phyloP scores from a whole-genome alignment of 768 basidiomycete species.

The Podaxis sp. region DNA sequence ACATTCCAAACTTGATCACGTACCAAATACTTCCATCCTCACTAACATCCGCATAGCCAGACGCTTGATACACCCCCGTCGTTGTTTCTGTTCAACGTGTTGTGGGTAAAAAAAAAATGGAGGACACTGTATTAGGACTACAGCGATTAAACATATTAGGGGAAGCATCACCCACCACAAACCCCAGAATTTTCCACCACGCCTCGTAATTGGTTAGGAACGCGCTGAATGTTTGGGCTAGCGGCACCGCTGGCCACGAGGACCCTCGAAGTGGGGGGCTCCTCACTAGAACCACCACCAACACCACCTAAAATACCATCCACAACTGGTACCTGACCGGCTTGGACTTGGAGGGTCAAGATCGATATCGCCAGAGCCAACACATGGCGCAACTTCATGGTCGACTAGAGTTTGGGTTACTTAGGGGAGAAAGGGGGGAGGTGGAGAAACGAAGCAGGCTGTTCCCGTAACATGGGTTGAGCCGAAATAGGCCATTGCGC shows the following conservation, averaged over 20 bases:
- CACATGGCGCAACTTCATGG: conserved; percentile 5
- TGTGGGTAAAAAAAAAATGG: neutral
- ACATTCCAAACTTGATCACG: neutral
- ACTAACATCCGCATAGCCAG: conserved; percentile 63
- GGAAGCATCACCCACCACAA: conserved; percentile 40
- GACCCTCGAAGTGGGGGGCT: conserved; percentile 9
- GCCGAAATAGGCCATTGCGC: neutral
- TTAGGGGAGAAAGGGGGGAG: neutral
- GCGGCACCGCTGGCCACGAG: neutral
- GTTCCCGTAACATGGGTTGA: neutral
- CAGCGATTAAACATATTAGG: neutral
- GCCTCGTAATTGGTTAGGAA: conserved; percentile 35
- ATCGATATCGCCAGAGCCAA: neutral
- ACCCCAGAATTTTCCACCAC: conserved; percentile 60
- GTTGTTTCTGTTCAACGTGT: conserved; percentile 48
- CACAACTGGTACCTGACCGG: conserved; percentile 48
- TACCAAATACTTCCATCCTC: conserved; percentile 58
- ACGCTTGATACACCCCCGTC: conserved; percentile 56
- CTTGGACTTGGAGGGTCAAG: conserved; percentile 11
- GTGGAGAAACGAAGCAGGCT: neutral
- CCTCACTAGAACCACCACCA: neutral
- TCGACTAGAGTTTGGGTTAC: neutral
- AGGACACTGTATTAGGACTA: no score
- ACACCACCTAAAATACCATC: conserved; percentile 53
- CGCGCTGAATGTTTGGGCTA: neutral